phyloP scores from a whole-genome alignment of 1,284 basidiomycete species.

The Apiotrichum sp. region DNA sequence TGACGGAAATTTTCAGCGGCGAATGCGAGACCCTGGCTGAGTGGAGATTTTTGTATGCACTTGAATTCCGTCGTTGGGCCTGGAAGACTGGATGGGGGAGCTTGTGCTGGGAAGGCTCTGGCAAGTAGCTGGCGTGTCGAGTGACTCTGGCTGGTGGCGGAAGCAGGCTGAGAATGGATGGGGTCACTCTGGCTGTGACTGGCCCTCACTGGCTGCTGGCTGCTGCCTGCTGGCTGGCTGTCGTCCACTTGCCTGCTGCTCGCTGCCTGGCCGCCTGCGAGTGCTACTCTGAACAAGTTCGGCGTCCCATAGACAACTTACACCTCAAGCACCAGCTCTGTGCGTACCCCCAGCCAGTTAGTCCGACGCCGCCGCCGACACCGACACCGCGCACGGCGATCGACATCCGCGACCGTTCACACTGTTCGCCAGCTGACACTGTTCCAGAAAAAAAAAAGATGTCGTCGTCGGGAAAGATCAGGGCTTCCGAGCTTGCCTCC shows the following conservation, averaged over 20 bases:
- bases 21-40: too few species aligned
- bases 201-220: not conserved
- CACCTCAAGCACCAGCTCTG: slow-evolving; percentile 5
- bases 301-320: not conserved
- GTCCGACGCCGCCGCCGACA: not conserved
- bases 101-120: too few species aligned
- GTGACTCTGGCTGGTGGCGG: too few species aligned
- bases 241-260: not conserved
- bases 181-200: not conserved
- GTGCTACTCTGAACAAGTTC: not conserved
- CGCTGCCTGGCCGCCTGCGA: not conserved
- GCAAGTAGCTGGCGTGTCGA: too few species aligned
- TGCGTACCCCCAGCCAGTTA: not conserved
- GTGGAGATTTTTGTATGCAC: too few species aligned
- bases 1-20: too few species aligned
- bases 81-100: too few species aligned
- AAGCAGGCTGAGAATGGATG: too few species aligned
- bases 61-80: too few species aligned
- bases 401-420: not conserved
- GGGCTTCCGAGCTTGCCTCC: slow-evolving; percentile 96
- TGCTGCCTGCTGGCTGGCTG: not conserved
- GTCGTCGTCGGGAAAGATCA: slow-evolving; percentile 58
- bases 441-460: slow-evolving; percentile 22
- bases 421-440: not conserved
- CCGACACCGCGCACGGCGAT: not conserved